Base-by-base conservation (phyloP, 2,329 filamentous ascomycete species). In the Fusarium proliferatum region DNA sequence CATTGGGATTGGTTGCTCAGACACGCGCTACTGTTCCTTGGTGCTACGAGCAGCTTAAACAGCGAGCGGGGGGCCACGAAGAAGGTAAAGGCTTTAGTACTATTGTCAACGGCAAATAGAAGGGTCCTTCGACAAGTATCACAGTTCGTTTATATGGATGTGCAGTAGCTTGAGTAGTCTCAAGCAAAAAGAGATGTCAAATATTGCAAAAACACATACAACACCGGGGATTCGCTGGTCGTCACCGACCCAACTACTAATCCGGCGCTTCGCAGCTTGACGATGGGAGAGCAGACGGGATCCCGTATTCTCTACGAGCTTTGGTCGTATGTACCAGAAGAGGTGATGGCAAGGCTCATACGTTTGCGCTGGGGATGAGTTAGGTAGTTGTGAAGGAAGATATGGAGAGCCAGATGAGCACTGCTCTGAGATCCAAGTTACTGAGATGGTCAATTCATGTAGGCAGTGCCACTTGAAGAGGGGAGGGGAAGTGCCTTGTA, bases 161-260 rank as follows among this genome's bases (percentile, higher is more conserved):
- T 23, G 23, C 23, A 53, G 19, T 28, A 38, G 15, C 51, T 16
- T 38, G 21, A 33, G 26, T 19, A 12, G 12, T 34, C 48, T 34
- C 8, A 7, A 13, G 30, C 12, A 53, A 34, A 19, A 33, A 36
- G 28, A 28, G 9, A 19, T 13, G 15, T 9, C 26, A 17, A 33
- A 42, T 52, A 13, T 23, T 26, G 28, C 38, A 38, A 39, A 51
- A 53, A 21, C 4, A 70, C 66, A 73, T 67, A 67, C 61, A 73
- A 73, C 69, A 73, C 67, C 48, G 43, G 70, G 70, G 60, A 72
- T 72, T 72, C 59, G 68, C 69, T 72, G 66, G 58, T 69, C 69
- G 49, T 72, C 69, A 72, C 69, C 58, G 69, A 66, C 70, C 64
- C 62, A 72, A 59, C 64, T 72, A 72, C 68, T 72, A 72, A 68